Conservation (phyloP, 2,329 filamentous ascomycete genomes). For the Fusarium fujikuroi region DNA sequence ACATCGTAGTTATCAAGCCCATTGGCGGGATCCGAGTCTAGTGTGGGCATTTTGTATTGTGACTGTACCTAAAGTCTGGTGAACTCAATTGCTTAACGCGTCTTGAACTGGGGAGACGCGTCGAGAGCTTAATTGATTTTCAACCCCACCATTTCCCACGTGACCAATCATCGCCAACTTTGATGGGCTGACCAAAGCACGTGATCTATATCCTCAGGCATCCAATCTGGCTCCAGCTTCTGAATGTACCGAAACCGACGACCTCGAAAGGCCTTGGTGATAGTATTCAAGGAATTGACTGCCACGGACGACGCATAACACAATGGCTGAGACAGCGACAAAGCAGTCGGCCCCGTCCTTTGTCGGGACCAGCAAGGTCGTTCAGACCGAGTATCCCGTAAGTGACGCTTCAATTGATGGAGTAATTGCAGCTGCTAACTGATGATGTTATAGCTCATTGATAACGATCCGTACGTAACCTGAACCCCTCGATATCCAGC, state of each 20-base stretch:
- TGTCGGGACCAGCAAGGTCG: constrained; percentile 71
- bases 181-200: constrained; percentile 43
- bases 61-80: not conserved
- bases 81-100: constrained; percentile 23
- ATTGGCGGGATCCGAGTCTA: constrained; percentile 41
- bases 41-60: constrained; percentile 19
- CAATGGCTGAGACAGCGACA: constrained; percentile 53
- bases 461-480: constrained; percentile 88
- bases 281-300: constrained; percentile 46
- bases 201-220: constrained; percentile 49
- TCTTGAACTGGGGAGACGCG: constrained; percentile 36
- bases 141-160: not conserved
- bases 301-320: constrained; percentile 45
- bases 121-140: constrained; percentile 41
- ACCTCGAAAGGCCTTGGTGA: constrained; percentile 41
- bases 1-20: constrained; percentile 82
- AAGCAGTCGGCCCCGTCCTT: constrained; percentile 52
- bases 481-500: constrained; percentile 3
- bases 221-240: constrained; percentile 37
- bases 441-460: constrained; percentile 81
- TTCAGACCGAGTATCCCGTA: constrained; percentile 89
- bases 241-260: constrained; percentile 39
- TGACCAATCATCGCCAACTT: constrained; percentile 28
- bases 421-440: constrained; percentile 40
- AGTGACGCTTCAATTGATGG: constrained; percentile 51